These are phyloP conservation scores for Pichia sp. DNA, from an alignment of 1,139 yeast genomes.

Conservation along the genomic window DNA sequence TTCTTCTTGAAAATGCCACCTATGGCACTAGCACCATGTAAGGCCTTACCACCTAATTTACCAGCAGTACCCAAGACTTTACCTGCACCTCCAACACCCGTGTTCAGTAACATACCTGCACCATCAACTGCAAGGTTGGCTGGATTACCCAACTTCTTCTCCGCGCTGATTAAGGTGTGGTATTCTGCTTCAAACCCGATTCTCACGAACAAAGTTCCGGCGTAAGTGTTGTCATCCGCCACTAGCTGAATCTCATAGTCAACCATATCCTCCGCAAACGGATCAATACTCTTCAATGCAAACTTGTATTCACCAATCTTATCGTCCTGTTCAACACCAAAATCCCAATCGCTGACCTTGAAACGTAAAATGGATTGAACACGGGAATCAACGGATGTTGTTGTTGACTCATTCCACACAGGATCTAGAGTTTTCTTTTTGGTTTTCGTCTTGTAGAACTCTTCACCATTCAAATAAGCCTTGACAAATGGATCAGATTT, in stretches of 20 bases:
- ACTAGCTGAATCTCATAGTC: constrained; percentile 49
- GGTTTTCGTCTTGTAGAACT: constrained; percentile 67
- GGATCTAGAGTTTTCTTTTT: constrained; percentile 86
- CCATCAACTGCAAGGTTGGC: constrained; percentile 29
- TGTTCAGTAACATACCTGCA: constrained; percentile 37
- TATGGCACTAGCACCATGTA: constrained; percentile 11
- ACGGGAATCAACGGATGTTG: constrained; percentile 50
- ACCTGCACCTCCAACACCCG: constrained; percentile 36
- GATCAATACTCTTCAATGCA: constrained; percentile 53
- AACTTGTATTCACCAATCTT: constrained; percentile 62
- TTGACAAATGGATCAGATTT: constrained; percentile 87
- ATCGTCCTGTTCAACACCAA: constrained; percentile 82
- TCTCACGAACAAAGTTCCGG: constrained; percentile 57
- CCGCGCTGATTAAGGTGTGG: constrained; percentile 41
- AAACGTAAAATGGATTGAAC: constrained; percentile 53
- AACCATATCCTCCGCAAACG: constrained; percentile 40
- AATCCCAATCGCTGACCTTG: constrained; percentile 81
- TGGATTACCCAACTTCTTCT: constrained; percentile 22
- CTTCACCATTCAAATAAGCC: constrained; percentile 56
- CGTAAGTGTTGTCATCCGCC: constrained; percentile 48
- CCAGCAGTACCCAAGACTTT: constrained; percentile 38
- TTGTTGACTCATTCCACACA: constrained; percentile 54
- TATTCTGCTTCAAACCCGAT: constrained; percentile 66
- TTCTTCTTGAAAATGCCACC: constrained; percentile 13
- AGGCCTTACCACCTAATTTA: constrained; percentile 32